A percentile compares a stretch with the other conserved stretches of the same genome.
phyloP scores from a whole-genome alignment of 2,329 filamentous ascomycete species.

The Alternaria solani region DNA sequence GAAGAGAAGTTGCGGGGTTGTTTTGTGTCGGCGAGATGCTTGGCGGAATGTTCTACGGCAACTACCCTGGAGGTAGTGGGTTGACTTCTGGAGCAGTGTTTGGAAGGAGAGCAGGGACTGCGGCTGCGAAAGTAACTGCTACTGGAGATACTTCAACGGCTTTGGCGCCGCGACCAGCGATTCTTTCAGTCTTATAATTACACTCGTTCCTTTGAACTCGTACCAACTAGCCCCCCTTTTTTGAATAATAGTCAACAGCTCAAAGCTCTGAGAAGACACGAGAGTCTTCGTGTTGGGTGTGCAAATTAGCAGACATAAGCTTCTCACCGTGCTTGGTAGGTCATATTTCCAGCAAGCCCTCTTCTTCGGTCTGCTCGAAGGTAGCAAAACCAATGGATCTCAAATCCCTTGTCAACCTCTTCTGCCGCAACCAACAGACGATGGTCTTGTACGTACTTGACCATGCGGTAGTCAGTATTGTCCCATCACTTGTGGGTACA shows the following conservation, averaged over 20 bases:
- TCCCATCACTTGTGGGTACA: no score
- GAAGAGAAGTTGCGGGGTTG: slow-evolving; percentile 61
- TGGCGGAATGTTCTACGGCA: slow-evolving; percentile 56
- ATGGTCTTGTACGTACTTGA: no score
- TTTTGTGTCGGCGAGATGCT: slow-evolving; percentile 73
- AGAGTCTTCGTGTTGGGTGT: background rate
- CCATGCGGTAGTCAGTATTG: no score
- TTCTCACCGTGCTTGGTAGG: background rate
- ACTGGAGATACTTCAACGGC: background rate
- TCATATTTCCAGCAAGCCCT: background rate
- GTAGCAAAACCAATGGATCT: background rate
- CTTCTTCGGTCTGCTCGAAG: background rate
- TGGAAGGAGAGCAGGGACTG: slow-evolving; percentile 54
- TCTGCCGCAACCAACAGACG: no score
- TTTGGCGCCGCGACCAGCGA: background rate
- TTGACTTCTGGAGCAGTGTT: slow-evolving; percentile 66
- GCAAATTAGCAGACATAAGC: background rate
- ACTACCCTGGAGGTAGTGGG: slow-evolving; percentile 70
- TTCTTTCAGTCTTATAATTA: background rate
- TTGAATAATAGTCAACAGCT: background rate
- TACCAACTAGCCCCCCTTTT: background rate
- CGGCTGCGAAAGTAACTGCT: slow-evolving; percentile 28
- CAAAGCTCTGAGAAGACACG: no score
- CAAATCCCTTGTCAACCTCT: no score
- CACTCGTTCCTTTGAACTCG: background rate